phyloP scores from a whole-genome alignment of 1,139 yeast genomes.

The Taiozyma onychis region DNA sequence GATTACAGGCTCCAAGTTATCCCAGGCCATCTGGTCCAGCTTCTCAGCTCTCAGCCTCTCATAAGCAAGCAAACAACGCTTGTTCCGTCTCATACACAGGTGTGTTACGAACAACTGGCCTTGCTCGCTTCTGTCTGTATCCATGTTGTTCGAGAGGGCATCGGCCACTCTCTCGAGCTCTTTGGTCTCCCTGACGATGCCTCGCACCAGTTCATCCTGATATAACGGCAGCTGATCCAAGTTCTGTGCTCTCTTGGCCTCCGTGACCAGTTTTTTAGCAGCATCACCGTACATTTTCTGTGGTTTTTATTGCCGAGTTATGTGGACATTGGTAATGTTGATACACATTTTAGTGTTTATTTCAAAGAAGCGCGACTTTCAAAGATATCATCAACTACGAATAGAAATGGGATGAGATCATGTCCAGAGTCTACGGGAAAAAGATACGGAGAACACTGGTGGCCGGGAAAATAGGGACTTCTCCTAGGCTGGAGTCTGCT shows the following conservation, averaged over 20 bases:
- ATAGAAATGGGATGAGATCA: background rate
- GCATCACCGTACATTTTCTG: constrained; percentile 77
- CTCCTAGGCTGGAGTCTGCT: background rate
- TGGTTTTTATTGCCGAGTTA: background rate
- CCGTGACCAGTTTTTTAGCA: constrained; percentile 75
- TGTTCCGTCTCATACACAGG: constrained; percentile 70
- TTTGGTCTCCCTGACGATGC: constrained; percentile 46
- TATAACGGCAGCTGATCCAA: constrained; percentile 67
- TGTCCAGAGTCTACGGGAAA: constrained; percentile 12
- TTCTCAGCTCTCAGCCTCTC: constrained; percentile 65
- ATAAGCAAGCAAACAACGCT: constrained; percentile 82
- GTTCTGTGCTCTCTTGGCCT: constrained; percentile 72
- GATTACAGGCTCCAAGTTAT: constrained; percentile 28
- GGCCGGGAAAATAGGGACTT: constrained; percentile 8
- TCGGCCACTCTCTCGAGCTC: constrained; percentile 47
- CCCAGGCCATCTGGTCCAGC: constrained; percentile 72
- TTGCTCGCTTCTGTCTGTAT: constrained; percentile 41
- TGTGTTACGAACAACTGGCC: constrained; percentile 81
- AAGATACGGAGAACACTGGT: constrained; percentile 4
- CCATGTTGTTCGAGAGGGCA: constrained; percentile 25
- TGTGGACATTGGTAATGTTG: background rate
- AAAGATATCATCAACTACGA: background rate
- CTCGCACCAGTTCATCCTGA: constrained; percentile 70
- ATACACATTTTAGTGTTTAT: background rate
- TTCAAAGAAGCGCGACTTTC: background rate